Percentiles rank a stretch among this genome's conserved stretches.
Evolutionary conservation across 2,329 filamentous ascomycete species (phyloP).

Genomic region (Apiospora arundinis): DNA sequence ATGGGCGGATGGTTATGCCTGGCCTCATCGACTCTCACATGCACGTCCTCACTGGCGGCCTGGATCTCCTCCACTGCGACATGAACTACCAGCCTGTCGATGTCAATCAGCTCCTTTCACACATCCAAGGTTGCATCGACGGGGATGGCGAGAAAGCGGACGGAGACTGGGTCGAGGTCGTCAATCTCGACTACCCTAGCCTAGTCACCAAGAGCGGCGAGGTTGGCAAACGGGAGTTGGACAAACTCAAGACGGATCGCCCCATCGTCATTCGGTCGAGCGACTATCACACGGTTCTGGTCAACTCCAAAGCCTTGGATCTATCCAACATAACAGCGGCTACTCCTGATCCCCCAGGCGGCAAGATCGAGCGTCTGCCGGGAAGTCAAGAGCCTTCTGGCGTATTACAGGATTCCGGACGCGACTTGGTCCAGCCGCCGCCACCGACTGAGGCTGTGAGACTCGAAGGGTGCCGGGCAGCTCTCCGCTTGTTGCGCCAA

Average conservation of each 20-base stretch:
- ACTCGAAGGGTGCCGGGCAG: neutral
- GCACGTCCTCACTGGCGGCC: neutral
- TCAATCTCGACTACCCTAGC: neutral
- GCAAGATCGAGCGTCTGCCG: neutral
- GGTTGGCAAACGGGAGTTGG: neutral
- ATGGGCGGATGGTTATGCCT: neutral
- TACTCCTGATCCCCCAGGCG: neutral
- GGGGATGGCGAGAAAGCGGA: neutral
- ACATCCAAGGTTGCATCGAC: neutral
- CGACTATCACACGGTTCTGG: neutral
- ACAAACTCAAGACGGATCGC: neutral
- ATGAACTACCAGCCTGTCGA: slow-evolving; percentile 7
- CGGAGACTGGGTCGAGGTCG: neutral
- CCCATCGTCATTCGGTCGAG: neutral
- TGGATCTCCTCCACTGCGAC: neutral
- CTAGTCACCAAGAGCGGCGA: neutral
- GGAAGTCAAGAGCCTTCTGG: neutral
- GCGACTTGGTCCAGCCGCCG: neutral
- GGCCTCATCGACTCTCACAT: neutral
- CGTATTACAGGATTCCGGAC: neutral
- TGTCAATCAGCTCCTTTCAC: neutral
- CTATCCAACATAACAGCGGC: neutral
- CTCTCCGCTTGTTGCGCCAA: neutral
- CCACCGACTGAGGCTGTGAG: neutral
- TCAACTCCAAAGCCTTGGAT: neutral